These are phyloP conservation scores for Talaromyces islandicus DNA, from an alignment of 2,329 filamentous ascomycete species.

Conservation along the genomic window DNA sequence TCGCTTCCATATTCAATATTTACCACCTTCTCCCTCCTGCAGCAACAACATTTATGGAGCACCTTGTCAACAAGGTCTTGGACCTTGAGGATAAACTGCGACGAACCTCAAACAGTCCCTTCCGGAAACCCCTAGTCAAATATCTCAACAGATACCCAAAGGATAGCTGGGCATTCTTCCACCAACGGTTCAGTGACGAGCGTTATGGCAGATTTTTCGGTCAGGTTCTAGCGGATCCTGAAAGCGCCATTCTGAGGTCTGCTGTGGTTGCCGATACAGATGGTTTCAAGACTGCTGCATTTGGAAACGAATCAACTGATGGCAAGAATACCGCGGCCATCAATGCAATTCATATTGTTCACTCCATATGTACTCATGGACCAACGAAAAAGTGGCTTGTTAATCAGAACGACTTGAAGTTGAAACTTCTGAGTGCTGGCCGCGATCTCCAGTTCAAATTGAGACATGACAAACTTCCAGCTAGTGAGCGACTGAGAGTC, in stretches of 20 bases:
- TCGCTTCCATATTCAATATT: conserved; percentile 90
- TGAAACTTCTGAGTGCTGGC: conserved; percentile 56
- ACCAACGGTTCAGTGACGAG: conserved; percentile 73
- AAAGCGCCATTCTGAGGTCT: conserved; percentile 68
- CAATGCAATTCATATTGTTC: conserved; percentile 80
- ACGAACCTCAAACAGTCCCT: conserved; percentile 83
- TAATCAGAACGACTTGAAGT: conserved; percentile 52
- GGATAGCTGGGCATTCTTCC: conserved; percentile 76
- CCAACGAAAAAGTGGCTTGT: conserved; percentile 62
- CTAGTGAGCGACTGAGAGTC: conserved; percentile 71
- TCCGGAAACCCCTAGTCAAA: conserved; percentile 81
- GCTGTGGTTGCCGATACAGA: conserved; percentile 69
- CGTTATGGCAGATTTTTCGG: conserved; percentile 87
- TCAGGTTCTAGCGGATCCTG: conserved; percentile 71
- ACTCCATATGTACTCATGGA: conserved; percentile 66
- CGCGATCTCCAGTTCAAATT: conserved; percentile 74
- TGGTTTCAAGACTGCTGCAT: conserved; percentile 59
- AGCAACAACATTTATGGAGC: conserved; percentile 84
- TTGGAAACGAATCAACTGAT: conserved; percentile 58
- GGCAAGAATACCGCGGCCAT: conserved; percentile 72
- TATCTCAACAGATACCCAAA: conserved; percentile 91
- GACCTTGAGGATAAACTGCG: conserved; percentile 79
- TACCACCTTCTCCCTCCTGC: conserved; percentile 92
- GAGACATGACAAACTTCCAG: conserved; percentile 62
- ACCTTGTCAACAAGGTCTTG: conserved; percentile 83